Evolutionary conservation across 2,329 filamentous ascomycete genomes (phyloP), one percentile per base, ranked within the genome.

Genomic region (Fusarium circinatum): DNA sequence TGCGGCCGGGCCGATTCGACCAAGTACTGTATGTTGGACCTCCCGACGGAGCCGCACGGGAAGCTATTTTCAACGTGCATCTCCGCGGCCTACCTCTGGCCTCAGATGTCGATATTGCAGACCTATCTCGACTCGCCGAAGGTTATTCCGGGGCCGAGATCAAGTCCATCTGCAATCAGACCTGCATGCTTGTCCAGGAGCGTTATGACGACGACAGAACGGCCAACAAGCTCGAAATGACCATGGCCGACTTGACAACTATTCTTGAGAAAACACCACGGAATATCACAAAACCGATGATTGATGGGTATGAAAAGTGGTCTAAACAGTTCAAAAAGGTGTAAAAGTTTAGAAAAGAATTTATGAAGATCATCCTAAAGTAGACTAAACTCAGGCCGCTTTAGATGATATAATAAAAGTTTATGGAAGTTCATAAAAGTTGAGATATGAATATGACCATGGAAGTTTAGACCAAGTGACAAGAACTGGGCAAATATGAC

Each of bases 101-200:
- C 4, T 79, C 84, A 0, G 92, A 94, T 62, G 89, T 97, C 20
- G 89, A 94, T 78, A 81, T 94, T 14, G 83, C 86, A 2, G 84
- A 86, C 55, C 83, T 97, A 36, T 93, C 93, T 10, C 78, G 80
- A 22, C 81, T 84, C 52, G 93, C 93, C 0, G 92, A 95, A 13
- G 94, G 94, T 0, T 94, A 93, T 80, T 96, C 94, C 4, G 95
- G 95, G 6, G 95, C 95, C 1, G 96, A 98, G 82, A 89, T 98
- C 68, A 84, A 86, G 65, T 85, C 84, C 9, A 85, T 89, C 8
- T 89, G 87, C 75, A 82, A 84, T 39, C 80, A 81, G 59, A 85
- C 85, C 0, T 84, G 84, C 9, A 79, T 84, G 58, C 82, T 83
- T 10, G 87, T 86, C 18, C 80, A 84, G 62, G 83, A 84, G 8